Evolutionary conservation across 2,329 filamentous ascomycete species (phyloP).

Genomic region (Waltergamsia citrina): DNA sequence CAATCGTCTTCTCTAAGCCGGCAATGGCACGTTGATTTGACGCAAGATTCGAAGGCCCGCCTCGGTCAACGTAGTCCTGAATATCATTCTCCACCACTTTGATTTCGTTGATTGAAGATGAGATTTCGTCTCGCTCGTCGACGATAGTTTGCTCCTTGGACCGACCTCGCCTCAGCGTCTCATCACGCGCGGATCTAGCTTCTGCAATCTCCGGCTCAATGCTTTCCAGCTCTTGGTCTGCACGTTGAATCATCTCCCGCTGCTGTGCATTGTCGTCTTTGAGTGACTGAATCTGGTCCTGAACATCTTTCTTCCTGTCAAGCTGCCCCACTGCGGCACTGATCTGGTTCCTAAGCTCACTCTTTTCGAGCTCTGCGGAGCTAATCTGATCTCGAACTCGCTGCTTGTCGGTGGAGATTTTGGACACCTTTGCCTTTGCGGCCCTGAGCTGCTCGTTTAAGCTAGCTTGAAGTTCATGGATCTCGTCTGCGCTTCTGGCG

Average conservation of each 20-base stretch:
- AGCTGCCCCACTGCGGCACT: slow-evolving; percentile 62
- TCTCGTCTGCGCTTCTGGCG: slow-evolving; percentile 69
- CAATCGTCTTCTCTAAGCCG: slow-evolving; percentile 55
- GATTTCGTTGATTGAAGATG: slow-evolving; percentile 68
- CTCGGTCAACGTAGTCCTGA: slow-evolving; percentile 65
- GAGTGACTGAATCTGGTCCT: slow-evolving; percentile 62
- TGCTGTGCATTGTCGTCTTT: slow-evolving; percentile 60
- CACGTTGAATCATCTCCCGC: slow-evolving; percentile 56
- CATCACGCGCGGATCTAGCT: slow-evolving; percentile 67
- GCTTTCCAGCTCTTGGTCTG: slow-evolving; percentile 64
- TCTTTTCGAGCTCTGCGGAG: slow-evolving; percentile 65
- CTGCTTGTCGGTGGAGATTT: slow-evolving; percentile 62
- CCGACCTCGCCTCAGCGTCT: slow-evolving; percentile 62
- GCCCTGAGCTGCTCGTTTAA: slow-evolving; percentile 58
- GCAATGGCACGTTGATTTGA: slow-evolving; percentile 62
- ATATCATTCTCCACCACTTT: slow-evolving; percentile 70
- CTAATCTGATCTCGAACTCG: slow-evolving; percentile 59
- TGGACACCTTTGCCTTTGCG: slow-evolving; percentile 53
- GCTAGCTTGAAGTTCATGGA: slow-evolving; percentile 64
- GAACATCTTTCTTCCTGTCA: slow-evolving; percentile 68
- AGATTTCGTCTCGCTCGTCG: slow-evolving; percentile 60
- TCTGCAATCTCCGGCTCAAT: slow-evolving; percentile 68
- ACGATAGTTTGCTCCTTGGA: slow-evolving; percentile 64
- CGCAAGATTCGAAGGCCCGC: slow-evolving; percentile 62
- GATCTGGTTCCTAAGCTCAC: slow-evolving; percentile 66